phyloP scores from a whole-genome alignment of 257 asterid genomes.

The Misopates orontium region DNA sequence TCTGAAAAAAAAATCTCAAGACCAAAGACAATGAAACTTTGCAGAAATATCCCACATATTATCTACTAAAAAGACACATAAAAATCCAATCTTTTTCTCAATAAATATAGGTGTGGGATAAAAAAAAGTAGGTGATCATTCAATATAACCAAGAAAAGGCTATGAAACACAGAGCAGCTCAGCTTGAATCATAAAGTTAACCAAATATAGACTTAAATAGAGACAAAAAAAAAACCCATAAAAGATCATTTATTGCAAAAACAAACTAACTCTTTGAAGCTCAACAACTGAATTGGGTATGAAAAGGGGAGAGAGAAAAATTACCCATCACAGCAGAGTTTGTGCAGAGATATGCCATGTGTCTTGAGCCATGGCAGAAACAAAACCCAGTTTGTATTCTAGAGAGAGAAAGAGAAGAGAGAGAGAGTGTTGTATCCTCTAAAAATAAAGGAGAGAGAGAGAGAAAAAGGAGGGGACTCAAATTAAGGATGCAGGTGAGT shows the following conservation, averaged over 20 bases:
- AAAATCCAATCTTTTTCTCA: constrained; percentile 7
- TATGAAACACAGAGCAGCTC: not conserved
- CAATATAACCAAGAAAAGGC: too few relatives aligned
- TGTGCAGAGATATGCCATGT: constrained; percentile 31
- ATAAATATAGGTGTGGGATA: too few relatives aligned
- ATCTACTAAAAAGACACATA: too few relatives aligned
- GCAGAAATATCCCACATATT: too few relatives aligned
- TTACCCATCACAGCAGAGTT: constrained; percentile 39
- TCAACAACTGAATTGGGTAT: not conserved
- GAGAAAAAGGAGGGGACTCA: constrained; percentile 27
- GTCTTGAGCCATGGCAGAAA: constrained; percentile 33
- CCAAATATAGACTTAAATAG: not conserved
- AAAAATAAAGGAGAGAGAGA: constrained; percentile 20
- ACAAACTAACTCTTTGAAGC: not conserved
- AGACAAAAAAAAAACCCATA: constrained; percentile 3
- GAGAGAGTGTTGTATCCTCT: constrained; percentile 3
- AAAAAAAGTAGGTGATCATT: too few relatives aligned
- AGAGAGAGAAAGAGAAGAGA: constrained; percentile 34
- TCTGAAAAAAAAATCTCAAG: constrained; percentile 30
- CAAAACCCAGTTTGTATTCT: not conserved
- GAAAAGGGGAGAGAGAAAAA: not conserved
- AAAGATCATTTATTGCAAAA: constrained; percentile 23
- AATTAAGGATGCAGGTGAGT: constrained; percentile 17
- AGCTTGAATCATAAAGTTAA: too few relatives aligned
- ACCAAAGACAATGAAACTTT: constrained; percentile 16